A percentile compares a stretch with the other conserved stretches of the same genome.
phyloP scores from a whole-genome alignment of 163 green algal genomes.

The Coccomyxa subellipsoidea region DNA sequence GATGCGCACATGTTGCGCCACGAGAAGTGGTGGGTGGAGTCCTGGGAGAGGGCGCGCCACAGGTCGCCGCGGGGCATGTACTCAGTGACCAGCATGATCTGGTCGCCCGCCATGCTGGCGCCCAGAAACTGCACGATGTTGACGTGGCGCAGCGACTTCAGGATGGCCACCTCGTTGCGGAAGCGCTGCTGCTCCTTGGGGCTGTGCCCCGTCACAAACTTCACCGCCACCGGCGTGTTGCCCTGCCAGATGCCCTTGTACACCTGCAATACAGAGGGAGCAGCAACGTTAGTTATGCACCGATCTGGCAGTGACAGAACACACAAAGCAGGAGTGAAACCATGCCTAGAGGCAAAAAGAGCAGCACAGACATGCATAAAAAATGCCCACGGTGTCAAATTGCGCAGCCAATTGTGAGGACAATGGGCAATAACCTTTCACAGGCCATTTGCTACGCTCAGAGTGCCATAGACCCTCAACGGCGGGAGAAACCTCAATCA shows the following conservation, averaged over 20 bases:
- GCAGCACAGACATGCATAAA: too few relatives aligned
- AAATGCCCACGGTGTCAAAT: too few relatives aligned
- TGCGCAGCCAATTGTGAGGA: too few relatives aligned
- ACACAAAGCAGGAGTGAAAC: too few relatives aligned
- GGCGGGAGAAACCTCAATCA: too few relatives aligned
- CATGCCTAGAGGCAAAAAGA: too few relatives aligned
- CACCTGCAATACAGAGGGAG: slow-evolving; percentile 20
- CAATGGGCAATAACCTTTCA: too few relatives aligned
- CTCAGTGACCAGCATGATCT: slow-evolving; percentile 23
- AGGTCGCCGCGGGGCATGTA: slow-evolving; percentile 16
- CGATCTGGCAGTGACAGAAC: too few relatives aligned
- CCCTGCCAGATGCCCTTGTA: slow-evolving; percentile 21
- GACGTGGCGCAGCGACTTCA: slow-evolving; percentile 71
- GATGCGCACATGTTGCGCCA: slow-evolving; percentile 5
- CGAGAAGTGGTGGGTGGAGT: slow-evolving; percentile 6
- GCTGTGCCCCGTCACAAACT: slow-evolving; percentile 43
- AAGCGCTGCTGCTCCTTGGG: slow-evolving; percentile 69
- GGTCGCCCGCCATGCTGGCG: background rate
- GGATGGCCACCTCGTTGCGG: slow-evolving; percentile 80
- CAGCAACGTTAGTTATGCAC: too few relatives aligned
- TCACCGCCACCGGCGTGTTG: slow-evolving; percentile 20
- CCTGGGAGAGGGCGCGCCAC: slow-evolving; percentile 9
- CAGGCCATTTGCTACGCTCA: too few relatives aligned
- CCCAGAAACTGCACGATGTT: slow-evolving; percentile 81
- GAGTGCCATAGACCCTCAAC: too few relatives aligned